Base-by-base conservation (phyloP, 768 basidiomycete genomes). In the Auricularia cornea region DNA sequence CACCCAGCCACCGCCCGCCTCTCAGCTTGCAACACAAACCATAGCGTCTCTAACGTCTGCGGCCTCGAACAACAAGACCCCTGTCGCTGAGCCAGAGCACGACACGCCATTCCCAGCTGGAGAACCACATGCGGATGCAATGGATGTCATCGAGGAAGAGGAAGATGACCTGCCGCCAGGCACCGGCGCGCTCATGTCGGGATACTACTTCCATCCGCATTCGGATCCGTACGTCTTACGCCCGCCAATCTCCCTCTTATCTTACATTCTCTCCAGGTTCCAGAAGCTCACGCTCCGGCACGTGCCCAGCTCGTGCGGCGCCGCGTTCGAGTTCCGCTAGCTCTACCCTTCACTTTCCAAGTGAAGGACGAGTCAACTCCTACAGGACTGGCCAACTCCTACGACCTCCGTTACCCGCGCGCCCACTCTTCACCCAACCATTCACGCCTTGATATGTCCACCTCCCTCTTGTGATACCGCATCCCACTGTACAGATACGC, bases 161-260 rank as follows among this genome's bases (percentile, higher is more conserved):
- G 41, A 52, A 29, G 62, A 59, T 40, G 56, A 44, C 29, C 57
- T 52, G 35, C 40, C 68, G 63, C 41, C 60, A 59, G 64, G 59
- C 61, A 31, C 29, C 16, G 65, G 70, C 32, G 90, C 90, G 3
- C 85, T 85, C 30, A 92, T 92, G 89, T 89, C 83, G 66, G 91
- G 94, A 40, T 95, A 92, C 77, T 96, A 95, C 75, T 95, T 91
- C 76, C 92, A 94, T 74, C 88, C 89, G 80, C 90, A 93, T 72
- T 94, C 91, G 62, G 91, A 92, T 70, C 92, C 92, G 92, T 94
- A 71, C 77, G 90, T 84, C 40, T 62, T 62, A 30, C 41, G 6
- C 30, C 33, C 11, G 31, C n/a, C 20, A 38, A 59, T 64, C n/a
- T 48, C 28, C 28, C 35, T 33, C 59, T 60, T 35, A 10, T 26